Percentiles rank a stretch among this genome's conserved stretches.
Conservation (phyloP, 306 rosid genomes). For the Sindora glabra region DNA sequence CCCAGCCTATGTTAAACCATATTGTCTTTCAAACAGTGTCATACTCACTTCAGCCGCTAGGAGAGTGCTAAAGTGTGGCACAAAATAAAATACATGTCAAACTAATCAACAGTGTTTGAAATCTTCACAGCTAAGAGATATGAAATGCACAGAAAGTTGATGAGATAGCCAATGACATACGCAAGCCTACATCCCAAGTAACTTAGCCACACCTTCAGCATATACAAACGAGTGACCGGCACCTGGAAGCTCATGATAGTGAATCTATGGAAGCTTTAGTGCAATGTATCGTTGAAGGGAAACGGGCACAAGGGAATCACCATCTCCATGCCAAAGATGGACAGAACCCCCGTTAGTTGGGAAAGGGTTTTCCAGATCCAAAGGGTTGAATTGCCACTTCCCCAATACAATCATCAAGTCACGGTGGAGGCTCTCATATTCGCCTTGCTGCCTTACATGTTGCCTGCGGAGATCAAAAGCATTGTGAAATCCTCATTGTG, state of each 20-base stretch:
- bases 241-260: constrained; percentile 74
- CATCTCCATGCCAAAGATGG: constrained; percentile 89
- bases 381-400: constrained; percentile 73
- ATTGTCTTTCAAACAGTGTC: too few relatives aligned
- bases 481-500: neutral
- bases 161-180: neutral
- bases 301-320: constrained; percentile 57
- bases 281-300: constrained; percentile 49
- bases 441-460: constrained; percentile 64
- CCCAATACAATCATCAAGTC: constrained; percentile 64
- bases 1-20: too few relatives aligned
- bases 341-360: constrained; percentile 57
- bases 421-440: constrained; percentile 45
- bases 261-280: constrained; percentile 70
- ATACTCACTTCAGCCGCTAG: neutral
- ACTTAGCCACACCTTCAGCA: constrained; percentile 44
- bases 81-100: constrained; percentile 5
- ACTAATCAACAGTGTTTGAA: constrained; percentile 8
- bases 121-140: constrained; percentile 3
- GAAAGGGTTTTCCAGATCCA: constrained; percentile 70
- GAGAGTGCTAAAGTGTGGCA: neutral
- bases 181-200: constrained; percentile 29
- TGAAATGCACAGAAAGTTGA: constrained; percentile 7
- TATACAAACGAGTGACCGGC: constrained; percentile 56
- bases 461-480: constrained; percentile 36